Conservation (phyloP, 2,329 filamentous ascomycete genomes). For the Plenodomus tracheiphilus region DNA sequence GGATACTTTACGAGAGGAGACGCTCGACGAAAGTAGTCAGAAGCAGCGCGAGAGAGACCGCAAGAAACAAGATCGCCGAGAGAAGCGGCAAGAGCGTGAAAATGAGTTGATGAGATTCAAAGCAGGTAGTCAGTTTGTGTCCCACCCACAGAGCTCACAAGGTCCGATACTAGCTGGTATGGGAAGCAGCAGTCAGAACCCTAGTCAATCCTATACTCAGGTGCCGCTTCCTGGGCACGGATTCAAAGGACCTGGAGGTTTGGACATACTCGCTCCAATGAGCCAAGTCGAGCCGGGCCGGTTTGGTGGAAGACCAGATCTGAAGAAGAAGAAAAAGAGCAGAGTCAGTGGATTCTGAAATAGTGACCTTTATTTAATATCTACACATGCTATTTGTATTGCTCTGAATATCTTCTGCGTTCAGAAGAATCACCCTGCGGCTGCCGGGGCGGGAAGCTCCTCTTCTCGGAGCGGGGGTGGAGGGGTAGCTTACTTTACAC, state of each 20-base stretch:
- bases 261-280: slow-evolving; percentile 10
- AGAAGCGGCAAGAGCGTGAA: slow-evolving; percentile 47
- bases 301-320: slow-evolving; percentile 38
- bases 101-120: slow-evolving; percentile 28
- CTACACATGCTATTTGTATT: not conserved
- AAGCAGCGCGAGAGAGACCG: slow-evolving; percentile 43
- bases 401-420: too few relatives aligned
- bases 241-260: slow-evolving; percentile 10
- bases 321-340: slow-evolving; percentile 42
- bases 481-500: slow-evolving; percentile 19
- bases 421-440: slow-evolving; percentile 1
- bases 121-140: slow-evolving; percentile 22
- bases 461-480: slow-evolving; percentile 14
- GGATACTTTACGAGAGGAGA: slow-evolving; percentile 28
- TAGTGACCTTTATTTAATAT: not conserved
- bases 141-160: slow-evolving; percentile 26
- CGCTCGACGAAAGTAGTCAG: slow-evolving; percentile 40
- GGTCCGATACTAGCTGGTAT: slow-evolving; percentile 24
- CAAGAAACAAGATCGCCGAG: slow-evolving; percentile 45
- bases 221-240: slow-evolving; percentile 2
- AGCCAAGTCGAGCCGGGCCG: slow-evolving; percentile 42
- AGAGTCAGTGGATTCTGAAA: slow-evolving; percentile 39
- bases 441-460: slow-evolving; percentile 9
- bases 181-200: slow-evolving; percentile 30
- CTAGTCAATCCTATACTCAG: slow-evolving; percentile 9